These are phyloP conservation scores for Mycena galopus DNA, from an alignment of 768 basidiomycete genomes.

Conservation along the genomic window DNA sequence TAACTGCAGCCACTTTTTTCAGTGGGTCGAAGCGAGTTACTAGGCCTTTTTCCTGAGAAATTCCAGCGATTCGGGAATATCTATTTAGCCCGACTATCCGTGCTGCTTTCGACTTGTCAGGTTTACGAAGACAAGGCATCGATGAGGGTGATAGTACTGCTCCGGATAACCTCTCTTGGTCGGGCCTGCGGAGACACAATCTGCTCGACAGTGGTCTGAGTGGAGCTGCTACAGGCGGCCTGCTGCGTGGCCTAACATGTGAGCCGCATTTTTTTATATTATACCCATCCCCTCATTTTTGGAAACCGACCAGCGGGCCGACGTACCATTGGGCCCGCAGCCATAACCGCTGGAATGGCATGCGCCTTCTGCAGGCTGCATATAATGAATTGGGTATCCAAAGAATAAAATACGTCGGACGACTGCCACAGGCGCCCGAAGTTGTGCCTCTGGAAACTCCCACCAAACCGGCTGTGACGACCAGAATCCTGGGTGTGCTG, in stretches of 20 bases:
- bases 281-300: constrained; percentile 4
- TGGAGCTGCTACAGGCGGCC: constrained; percentile 76
- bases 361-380: constrained; percentile 73
- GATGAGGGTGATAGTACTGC: constrained; percentile 30
- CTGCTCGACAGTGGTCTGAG: constrained; percentile 81
- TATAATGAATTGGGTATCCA: constrained; percentile 77
- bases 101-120: constrained; percentile 62
- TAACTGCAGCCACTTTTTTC: constrained; percentile 84
- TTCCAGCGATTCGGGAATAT: constrained; percentile 81
- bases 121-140: constrained; percentile 51
- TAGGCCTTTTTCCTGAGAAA: not conserved
- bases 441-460: constrained; percentile 2
- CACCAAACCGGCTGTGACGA: constrained; percentile 43
- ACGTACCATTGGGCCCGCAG: constrained; percentile 68
- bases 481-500: constrained; percentile 58
- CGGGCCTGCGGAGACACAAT: constrained; percentile 68
- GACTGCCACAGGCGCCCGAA: constrained; percentile 31
- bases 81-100: constrained; percentile 71
- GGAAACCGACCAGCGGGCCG: constrained; percentile 66
- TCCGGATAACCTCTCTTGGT: constrained; percentile 52
- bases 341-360: constrained; percentile 67
- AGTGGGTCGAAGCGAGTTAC: constrained; percentile 59
- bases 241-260: constrained; percentile 71
- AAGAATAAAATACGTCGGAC: constrained; percentile 67
- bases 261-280: constrained; percentile 41